Base-by-base conservation (phyloP, 2,329 filamentous ascomycete genomes). In the Aureobasidium leucospermi region DNA sequence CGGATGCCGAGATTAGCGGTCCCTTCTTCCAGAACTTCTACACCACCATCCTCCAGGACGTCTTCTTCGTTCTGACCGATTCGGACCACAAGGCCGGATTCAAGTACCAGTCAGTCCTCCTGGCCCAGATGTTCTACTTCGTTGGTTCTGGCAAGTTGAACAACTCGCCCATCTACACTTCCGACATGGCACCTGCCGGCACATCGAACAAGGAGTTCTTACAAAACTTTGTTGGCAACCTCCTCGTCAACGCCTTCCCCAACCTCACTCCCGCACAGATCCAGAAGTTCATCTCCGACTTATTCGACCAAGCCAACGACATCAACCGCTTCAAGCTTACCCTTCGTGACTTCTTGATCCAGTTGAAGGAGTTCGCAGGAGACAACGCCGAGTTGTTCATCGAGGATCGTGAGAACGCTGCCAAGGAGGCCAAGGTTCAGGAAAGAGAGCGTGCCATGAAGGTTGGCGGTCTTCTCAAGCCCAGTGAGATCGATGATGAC, bases 1-100 rank as follows among this genome's bases (percentile, higher is more conserved):
- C 91, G 1, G 92, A 97, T 71, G 77, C 84, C 19, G 81, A 87
- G 69, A 97, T 91, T 0, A 89, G 92, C 64, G 95, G 91, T 67
- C 86, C 90, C 43, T 99, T 99, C 81, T 99, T 99, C 85, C 91
- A 95, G 74, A 91, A 92, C 71, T 99, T 97, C 78, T 99, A 94
- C 75, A 86, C 96, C 58, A 86, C 89, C 1, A 97, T 99, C 65
- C 79, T 99, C 53, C 94, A 99, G 75, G 94, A 99, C 68, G 91
- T 99, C 13, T 96, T 99, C 81, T 99, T 96, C 69, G 94, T 99
- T 43, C 83, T 99, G 55, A 97, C 94, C 0, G 94, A 99, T 70
- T 93, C 88, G 62, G 94, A 99, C 68, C 94, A 99, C 81, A 99
- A 99, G 79, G 94, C 94, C 62, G 94, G 94, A 0, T 99, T 99